Percentiles rank a stretch among this genome's conserved stretches.
Evolutionary conservation across 305 asterid species (phyloP).

Genomic region (Rubia balearica): DNA sequence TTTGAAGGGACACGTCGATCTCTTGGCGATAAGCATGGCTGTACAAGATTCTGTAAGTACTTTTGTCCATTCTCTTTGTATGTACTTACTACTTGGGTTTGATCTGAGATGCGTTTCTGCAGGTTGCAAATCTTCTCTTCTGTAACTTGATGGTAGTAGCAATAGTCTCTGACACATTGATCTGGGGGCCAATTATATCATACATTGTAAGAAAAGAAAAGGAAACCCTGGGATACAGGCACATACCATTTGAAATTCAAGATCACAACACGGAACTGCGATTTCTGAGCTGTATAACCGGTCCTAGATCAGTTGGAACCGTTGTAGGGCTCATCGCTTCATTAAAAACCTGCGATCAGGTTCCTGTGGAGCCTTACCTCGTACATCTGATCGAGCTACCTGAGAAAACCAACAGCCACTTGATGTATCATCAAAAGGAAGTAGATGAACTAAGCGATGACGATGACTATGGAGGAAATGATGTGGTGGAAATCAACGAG

Average conservation of each 20-base stretch:
- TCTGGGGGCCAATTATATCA: constrained; percentile 83
- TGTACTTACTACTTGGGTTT: no score
- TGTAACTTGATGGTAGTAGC: constrained; percentile 67
- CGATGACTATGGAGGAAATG: constrained; percentile 89
- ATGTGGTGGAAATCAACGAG: constrained; percentile 87
- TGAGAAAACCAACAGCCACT: constrained; percentile 48
- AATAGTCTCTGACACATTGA: constrained; percentile 66
- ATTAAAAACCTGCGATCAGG: constrained; percentile 49
- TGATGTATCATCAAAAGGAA: constrained; percentile 71
- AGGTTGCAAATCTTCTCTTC: constrained; percentile 57
- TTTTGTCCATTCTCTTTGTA: background rate
- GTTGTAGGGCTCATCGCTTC: constrained; percentile 75
- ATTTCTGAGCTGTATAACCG: constrained; percentile 67
- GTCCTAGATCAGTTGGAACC: constrained; percentile 84
- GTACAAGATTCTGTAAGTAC: constrained; percentile 53
- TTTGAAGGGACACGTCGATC: constrained; percentile 91
- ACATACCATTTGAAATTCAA: constrained; percentile 57
- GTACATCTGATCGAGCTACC: constrained; percentile 95
- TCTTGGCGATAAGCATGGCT: constrained; percentile 59
- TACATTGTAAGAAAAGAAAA: constrained; percentile 71
- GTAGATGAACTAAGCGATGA: constrained; percentile 88
- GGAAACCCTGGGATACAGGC: constrained; percentile 65
- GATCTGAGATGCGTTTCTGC: constrained; percentile 25
- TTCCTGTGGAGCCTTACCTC: constrained; percentile 70
- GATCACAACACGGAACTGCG: constrained; percentile 69